A percentile compares a stretch with the other conserved stretches of the same genome.
phyloP scores from a whole-genome alignment of 2,329 filamentous ascomycete genomes.

The Hypoxylon rubiginosum region DNA sequence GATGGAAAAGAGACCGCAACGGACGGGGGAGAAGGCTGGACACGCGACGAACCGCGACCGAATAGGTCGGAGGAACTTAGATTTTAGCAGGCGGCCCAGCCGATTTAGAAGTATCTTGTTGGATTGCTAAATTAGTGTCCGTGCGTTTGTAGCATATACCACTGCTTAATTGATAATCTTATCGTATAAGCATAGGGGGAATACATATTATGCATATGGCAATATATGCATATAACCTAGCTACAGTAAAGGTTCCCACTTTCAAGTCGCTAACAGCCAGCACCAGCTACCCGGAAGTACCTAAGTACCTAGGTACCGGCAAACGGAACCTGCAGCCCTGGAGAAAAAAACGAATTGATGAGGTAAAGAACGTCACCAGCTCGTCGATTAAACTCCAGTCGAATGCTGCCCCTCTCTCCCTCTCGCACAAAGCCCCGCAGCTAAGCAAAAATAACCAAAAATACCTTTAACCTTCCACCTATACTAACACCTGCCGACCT shows the following conservation, averaged over 20 bases:
- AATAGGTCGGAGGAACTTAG: slow-evolving; percentile 36
- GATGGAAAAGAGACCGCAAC: slow-evolving; percentile 30
- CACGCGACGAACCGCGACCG: slow-evolving; percentile 44
- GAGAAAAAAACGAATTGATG: slow-evolving; percentile 9
- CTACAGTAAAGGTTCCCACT: not conserved
- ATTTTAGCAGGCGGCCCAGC: slow-evolving; percentile 20
- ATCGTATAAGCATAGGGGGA: not conserved
- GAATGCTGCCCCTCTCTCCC: slow-evolving; percentile 34
- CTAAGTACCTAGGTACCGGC: not conserved
- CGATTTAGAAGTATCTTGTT: slow-evolving; percentile 37
- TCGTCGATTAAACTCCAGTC: slow-evolving; percentile 24
- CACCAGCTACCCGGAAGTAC: not conserved
- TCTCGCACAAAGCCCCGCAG: slow-evolving; percentile 44
- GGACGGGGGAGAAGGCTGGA: slow-evolving; percentile 37
- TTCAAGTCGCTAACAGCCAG: not conserved
- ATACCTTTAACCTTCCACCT: slow-evolving; percentile 26
- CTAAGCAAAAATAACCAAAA: slow-evolving; percentile 40
- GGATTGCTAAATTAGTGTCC: slow-evolving; percentile 5
- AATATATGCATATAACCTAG: not conserved
- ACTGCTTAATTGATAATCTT: not conserved
- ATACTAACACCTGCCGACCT: slow-evolving; percentile 4
- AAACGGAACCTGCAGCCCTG: slow-evolving; percentile 34
- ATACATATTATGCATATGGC: not conserved
- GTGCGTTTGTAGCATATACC: slow-evolving; percentile 17
- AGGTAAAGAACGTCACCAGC: slow-evolving; percentile 38